These are phyloP conservation scores for Phytophthora fragariaefolia DNA, from an alignment of 352 stramenopile genomes.

Conservation along the genomic window DNA sequence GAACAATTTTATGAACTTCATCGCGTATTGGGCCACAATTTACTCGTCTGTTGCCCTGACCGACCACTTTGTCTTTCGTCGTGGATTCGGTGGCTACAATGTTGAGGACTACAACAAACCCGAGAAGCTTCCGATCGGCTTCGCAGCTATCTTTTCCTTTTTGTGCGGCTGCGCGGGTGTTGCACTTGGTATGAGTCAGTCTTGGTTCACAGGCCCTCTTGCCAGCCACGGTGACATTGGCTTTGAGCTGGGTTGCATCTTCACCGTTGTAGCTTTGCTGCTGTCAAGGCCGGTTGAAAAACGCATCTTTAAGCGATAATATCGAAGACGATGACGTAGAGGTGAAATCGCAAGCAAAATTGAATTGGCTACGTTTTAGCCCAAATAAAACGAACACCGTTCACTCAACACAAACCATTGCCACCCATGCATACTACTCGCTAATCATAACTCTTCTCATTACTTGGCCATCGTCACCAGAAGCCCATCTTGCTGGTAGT, in stretches of 20 bases:
- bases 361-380: conserved; percentile 21
- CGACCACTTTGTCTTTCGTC: conserved; percentile 47
- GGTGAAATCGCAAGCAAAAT: conserved; percentile 1
- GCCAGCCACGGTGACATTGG: conserved; percentile 41
- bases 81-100: conserved; percentile 44
- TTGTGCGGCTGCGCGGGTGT: conserved; percentile 31
- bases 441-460: neutral
- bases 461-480: conserved; percentile 74
- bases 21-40: conserved; percentile 48
- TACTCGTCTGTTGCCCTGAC: conserved; percentile 41
- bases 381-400: conserved; percentile 15
- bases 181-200: conserved; percentile 50
- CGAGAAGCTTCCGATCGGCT: conserved; percentile 41
- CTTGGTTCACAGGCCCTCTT: conserved; percentile 44
- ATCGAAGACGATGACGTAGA: neutral
- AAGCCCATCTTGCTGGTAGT: conserved; percentile 78
- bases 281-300: conserved; percentile 42
- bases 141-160: conserved; percentile 49
- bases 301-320: conserved; percentile 37
- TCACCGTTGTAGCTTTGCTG: conserved; percentile 36
- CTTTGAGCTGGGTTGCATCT: conserved; percentile 44
- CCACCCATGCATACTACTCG: neutral
- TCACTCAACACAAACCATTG: conserved; percentile 17
- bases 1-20: conserved; percentile 63
- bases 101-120: conserved; percentile 46